Evolutionary conservation across 1,139 yeast genomes (phyloP).

Genomic region (Kurtzmaniella quercitrusa): DNA sequence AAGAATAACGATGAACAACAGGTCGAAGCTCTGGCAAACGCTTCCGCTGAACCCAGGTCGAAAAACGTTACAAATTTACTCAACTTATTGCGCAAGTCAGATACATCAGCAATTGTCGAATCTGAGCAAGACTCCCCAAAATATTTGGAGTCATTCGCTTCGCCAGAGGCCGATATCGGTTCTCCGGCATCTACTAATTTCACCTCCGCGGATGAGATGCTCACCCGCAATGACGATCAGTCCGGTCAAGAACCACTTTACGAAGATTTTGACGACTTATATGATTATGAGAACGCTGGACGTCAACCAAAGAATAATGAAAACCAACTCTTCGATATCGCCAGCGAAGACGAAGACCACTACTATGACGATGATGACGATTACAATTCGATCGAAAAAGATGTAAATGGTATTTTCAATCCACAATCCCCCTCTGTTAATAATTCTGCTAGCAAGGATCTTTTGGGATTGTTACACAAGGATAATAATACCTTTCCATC

Average conservation of each 20-base stretch:
- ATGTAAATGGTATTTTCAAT: not conserved
- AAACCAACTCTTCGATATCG: constrained; percentile 27
- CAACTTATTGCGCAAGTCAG: not conserved
- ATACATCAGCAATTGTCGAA: not conserved
- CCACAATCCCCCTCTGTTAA: not conserved
- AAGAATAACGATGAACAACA: not conserved
- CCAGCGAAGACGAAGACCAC: constrained; percentile 29
- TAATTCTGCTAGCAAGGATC: not conserved
- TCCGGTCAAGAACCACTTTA: constrained; percentile 13
- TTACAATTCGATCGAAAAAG: not conserved
- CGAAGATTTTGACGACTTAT: constrained; percentile 33
- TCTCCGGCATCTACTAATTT: constrained; percentile 1
- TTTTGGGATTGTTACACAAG: not conserved
- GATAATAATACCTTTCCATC: not conserved
- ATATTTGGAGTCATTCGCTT: constrained; percentile 1
- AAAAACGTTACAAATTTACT: not conserved
- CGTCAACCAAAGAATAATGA: constrained; percentile 15
- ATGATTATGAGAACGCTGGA: constrained; percentile 25
- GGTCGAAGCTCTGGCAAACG: not conserved
- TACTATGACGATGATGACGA: not conserved
- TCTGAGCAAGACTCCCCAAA: not conserved
- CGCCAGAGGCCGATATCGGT: not conserved
- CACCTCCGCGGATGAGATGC: not conserved
- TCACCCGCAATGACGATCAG: constrained; percentile 7
- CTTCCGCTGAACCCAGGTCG: not conserved